These are phyloP conservation scores for Alternaria burnsii DNA, from an alignment of 2,329 filamentous ascomycete genomes.

Conservation along the genomic window DNA sequence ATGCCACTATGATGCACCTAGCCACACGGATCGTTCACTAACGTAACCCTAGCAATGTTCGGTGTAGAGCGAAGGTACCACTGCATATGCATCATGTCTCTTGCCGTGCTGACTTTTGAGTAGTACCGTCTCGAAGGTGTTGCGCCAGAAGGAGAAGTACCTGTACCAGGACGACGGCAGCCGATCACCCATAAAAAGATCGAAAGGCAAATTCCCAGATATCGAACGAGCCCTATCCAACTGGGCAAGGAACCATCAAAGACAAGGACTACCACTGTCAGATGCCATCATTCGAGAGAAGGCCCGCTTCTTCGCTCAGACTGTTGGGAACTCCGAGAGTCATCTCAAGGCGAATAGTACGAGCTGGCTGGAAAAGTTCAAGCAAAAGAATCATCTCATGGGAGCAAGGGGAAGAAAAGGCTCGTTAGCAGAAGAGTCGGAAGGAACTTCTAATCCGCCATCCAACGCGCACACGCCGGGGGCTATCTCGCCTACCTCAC, in stretches of 20 bases:
- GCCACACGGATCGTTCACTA: conserved; percentile 33
- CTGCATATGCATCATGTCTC: conserved; percentile 12
- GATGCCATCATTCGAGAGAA: conserved; percentile 88
- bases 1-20: conserved; percentile 49
- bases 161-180: conserved; percentile 81
- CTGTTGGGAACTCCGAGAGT: conserved; percentile 74
- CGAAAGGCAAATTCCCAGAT: conserved; percentile 86
- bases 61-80: conserved; percentile 94
- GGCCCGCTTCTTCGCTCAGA: conserved; percentile 80
- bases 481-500: conserved; percentile 77
- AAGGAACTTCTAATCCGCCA: conserved; percentile 65
- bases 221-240: conserved; percentile 90
- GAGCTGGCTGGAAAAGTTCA: conserved; percentile 93
- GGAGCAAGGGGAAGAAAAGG: conserved; percentile 64
- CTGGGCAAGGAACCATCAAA: conserved; percentile 84
- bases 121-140: conserved; percentile 98
- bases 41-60: conserved; percentile 72
- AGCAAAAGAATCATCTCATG: conserved; percentile 78
- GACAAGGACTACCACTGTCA: conserved; percentile 75
- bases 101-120: conserved; percentile 28
- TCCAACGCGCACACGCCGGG: conserved; percentile 70
- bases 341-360: conserved; percentile 75
- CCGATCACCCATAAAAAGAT: conserved; percentile 80
- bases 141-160: conserved; percentile 94
- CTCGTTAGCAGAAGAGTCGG: conserved; percentile 71